Base-by-base conservation (phyloP, 2,329 filamentous ascomycete genomes). In the Aschersonia sp. region DNA sequence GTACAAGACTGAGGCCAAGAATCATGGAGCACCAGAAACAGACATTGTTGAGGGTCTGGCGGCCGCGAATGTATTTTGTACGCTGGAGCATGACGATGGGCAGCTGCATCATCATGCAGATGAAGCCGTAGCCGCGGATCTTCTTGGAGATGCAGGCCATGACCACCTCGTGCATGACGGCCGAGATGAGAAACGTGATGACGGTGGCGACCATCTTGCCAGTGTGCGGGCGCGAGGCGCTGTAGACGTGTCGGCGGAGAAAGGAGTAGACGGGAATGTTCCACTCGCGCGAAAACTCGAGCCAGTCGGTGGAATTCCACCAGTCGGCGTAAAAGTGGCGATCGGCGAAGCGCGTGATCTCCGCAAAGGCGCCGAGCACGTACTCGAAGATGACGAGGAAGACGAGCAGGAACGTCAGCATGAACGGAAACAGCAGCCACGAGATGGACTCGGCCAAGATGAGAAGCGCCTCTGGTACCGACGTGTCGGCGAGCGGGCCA, bases 371-470 rank as follows among this genome's bases (percentile, higher is more conserved):
- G 49, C 90, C 92, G 35, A 97, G 78, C 9, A 95, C 77, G 64
- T 97, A 98, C 64, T 98, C 92, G 64, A 97, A 98, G 58, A 97
- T 97, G 63, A 95, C 88, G 49, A 98, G 80, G 70, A 98, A 98
- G 48, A 97, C 89, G 44, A 97, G 79, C 5, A 97, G 71, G 62
- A 97, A 94, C 4, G 83, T 94, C 51, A 97, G 75, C 87, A 95
- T 95, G 65, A 97, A 98, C 4, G 92, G 92, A 66, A 95, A 97
- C 29, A 98, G 76, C 14, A 98, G 78, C 72, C 86, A 81, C 49
- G 84, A 90, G 59, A 95, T 89, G 11, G 85, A 88, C 70, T 97
- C 92, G 31, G 85, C 79, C 30, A 98, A 74, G 54, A 95, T 81
- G 50, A 98, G 76, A 3, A 79, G 72, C 48, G 77, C 79, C 52